A percentile compares a stretch with the other conserved stretches of the same genome.
Conservation (phyloP, 2,329 filamentous ascomycete genomes). For the Colletotrichum trifolii region DNA sequence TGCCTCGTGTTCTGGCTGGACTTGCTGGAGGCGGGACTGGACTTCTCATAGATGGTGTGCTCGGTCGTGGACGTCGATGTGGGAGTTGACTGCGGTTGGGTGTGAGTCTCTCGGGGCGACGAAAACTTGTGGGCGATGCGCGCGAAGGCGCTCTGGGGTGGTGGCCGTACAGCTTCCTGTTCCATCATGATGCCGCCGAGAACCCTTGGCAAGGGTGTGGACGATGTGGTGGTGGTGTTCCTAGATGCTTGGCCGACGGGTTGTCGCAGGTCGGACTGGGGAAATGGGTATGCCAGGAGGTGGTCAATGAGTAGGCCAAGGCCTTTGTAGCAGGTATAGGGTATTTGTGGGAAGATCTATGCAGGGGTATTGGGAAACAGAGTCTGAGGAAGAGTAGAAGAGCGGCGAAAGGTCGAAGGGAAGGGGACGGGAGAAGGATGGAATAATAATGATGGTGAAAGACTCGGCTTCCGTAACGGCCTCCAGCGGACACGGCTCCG, state of each 20-base stretch:
- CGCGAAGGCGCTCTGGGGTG: constrained; percentile 37
- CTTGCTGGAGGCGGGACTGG: constrained; percentile 14
- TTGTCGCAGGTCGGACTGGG: background rate
- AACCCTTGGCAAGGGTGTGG: constrained; percentile 6
- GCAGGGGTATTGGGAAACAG: constrained; percentile 6
- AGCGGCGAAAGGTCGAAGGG: background rate
- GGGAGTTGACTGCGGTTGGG: background rate
- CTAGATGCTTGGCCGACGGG: constrained; percentile 5
- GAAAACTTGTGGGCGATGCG: constrained; percentile 34
- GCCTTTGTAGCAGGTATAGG: background rate
- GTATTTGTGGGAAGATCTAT: constrained; percentile 8
- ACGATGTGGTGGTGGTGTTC: background rate
- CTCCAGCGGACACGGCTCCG: constrained; percentile 11
- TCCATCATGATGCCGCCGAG: constrained; percentile 20
- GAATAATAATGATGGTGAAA: constrained; percentile 28
- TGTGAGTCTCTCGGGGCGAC: constrained; percentile 18
- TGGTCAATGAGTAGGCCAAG: constrained; percentile 17
- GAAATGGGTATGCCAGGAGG: background rate
- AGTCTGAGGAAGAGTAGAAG: constrained; percentile 1
- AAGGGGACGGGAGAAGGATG: constrained; percentile 3
- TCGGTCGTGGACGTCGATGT: constrained; percentile 8
- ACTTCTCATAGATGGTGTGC: constrained; percentile 28
- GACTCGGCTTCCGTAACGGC: constrained; percentile 14
- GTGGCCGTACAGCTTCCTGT: constrained; percentile 5
- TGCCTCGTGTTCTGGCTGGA: constrained; percentile 29